Percentiles rank a stretch among this genome's conserved stretches.
These are phyloP conservation scores for Meyerozyma guilliermondii DNA, from an alignment of 1,139 yeast species.

Conservation along the genomic window DNA sequence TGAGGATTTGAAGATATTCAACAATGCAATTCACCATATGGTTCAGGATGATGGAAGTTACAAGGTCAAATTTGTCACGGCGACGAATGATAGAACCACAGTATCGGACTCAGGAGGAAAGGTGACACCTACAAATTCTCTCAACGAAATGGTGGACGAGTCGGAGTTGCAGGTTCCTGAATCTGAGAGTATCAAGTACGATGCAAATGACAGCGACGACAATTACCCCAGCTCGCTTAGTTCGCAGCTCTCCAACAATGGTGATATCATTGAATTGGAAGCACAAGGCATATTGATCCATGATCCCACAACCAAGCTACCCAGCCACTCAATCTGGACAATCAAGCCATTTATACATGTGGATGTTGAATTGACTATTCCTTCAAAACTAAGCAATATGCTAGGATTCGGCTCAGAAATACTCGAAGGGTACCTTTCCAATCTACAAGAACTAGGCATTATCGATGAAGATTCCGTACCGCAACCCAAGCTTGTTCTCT, in stretches of 20 bases:
- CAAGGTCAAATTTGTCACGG: conserved; percentile 65
- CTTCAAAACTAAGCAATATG: conserved; percentile 59
- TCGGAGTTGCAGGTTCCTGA: conserved; percentile 3
- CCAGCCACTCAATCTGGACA: conserved; percentile 92
- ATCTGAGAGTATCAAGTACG: conserved; percentile 5
- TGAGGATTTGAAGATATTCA: conserved; percentile 64
- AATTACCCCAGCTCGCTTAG: conserved; percentile 16
- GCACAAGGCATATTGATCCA: conserved; percentile 96
- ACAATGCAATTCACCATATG: conserved; percentile 70
- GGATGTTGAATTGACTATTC: conserved; percentile 60
- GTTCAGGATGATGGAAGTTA: conserved; percentile 69
- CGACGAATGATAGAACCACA: conserved; percentile 33
- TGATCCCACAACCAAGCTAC: conserved; percentile 51
- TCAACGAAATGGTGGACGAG: conserved; percentile 6
- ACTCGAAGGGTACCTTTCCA: conserved; percentile 66
- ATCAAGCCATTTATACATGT: conserved; percentile 70
- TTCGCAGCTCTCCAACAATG: conserved; percentile 46
- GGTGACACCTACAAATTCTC: conserved; percentile 26
- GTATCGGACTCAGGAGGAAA: conserved; percentile 13
- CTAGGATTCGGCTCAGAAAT: conserved; percentile 89
- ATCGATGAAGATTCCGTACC: conserved; percentile 65
- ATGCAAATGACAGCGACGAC: conserved; percentile 9
- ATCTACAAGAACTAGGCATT: conserved; percentile 55
- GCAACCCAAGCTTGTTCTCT: conserved; percentile 70
- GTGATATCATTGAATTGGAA: conserved; percentile 67